Conservation (phyloP, 257 asterid species). For the Thymus quinquecostatus region DNA sequence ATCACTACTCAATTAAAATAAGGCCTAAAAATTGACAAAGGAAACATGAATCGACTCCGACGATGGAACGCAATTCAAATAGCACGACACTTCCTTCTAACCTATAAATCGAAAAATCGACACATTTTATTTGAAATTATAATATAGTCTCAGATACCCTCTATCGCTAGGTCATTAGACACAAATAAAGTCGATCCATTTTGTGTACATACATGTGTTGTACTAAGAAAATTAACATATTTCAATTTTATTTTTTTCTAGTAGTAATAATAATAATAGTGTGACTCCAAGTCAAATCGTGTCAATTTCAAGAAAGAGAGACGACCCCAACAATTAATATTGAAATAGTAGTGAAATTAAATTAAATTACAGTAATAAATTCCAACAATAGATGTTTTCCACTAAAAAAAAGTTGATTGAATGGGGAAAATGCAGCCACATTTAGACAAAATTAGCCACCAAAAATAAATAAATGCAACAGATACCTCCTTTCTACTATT, state of each 20-base stretch:
- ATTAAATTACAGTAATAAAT: background rate
- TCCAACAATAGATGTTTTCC: slow-evolving; percentile 36
- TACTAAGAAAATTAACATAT: too few relatives aligned
- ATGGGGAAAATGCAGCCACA: slow-evolving; percentile 22
- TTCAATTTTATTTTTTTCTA: background rate
- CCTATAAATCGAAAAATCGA: too few relatives aligned
- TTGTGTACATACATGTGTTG: too few relatives aligned
- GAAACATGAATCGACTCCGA: too few relatives aligned
- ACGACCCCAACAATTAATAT: slow-evolving; percentile 1
- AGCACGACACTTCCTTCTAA: too few relatives aligned
- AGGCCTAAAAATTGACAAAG: background rate
- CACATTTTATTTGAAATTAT: too few relatives aligned
- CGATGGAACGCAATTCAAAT: too few relatives aligned
- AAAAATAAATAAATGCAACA: background rate
- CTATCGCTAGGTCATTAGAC: too few relatives aligned
- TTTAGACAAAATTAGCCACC: slow-evolving; percentile 25
- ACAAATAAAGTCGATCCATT: too few relatives aligned
- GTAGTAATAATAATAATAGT: background rate
- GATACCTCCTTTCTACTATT: slow-evolving; percentile 9
- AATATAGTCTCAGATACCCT: too few relatives aligned
- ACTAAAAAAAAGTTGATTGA: slow-evolving; percentile 21
- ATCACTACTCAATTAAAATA: background rate
- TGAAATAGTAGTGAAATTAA: too few relatives aligned
- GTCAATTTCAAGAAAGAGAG: slow-evolving; percentile 28
- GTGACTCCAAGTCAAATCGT: slow-evolving; percentile 34